phyloP scores from a whole-genome alignment of 352 stramenopile species.

The Globisporangium ultimum region DNA sequence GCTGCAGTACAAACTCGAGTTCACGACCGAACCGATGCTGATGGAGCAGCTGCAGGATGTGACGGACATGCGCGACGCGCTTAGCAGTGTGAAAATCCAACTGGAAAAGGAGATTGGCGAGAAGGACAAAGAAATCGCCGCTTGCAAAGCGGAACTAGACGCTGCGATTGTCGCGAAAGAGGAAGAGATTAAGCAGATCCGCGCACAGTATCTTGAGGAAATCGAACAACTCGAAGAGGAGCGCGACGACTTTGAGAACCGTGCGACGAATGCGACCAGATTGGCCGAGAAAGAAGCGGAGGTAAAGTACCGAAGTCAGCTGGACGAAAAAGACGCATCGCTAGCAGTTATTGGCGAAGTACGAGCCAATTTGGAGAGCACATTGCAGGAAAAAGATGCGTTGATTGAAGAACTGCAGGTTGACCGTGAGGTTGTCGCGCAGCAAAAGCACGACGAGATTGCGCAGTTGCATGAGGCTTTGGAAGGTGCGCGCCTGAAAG shows the following conservation, averaged over 20 bases:
- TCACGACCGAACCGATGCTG: slow-evolving; percentile 78
- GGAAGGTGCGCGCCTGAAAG: slow-evolving; percentile 4
- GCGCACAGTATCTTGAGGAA: slow-evolving; percentile 36
- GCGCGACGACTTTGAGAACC: slow-evolving; percentile 30
- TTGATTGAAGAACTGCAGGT: slow-evolving; percentile 31
- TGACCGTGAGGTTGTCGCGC: slow-evolving; percentile 19
- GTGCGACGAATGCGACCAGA: slow-evolving; percentile 25
- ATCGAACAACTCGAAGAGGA: slow-evolving; percentile 32
- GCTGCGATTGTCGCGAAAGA: slow-evolving; percentile 25
- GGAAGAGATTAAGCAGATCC: slow-evolving; percentile 28
- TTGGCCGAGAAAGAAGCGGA: slow-evolving; percentile 25
- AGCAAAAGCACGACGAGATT: slow-evolving; percentile 29
- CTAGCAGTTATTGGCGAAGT: slow-evolving; percentile 14
- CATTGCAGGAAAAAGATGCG: slow-evolving; percentile 30
- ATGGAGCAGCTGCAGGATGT: slow-evolving; percentile 75
- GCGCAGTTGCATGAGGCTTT: slow-evolving; percentile 16
- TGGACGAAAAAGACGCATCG: slow-evolving; percentile 31
- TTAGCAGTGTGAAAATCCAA: slow-evolving; percentile 67
- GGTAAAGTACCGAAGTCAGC: slow-evolving; percentile 25
- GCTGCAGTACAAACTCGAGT: slow-evolving; percentile 84
- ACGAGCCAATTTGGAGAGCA: slow-evolving; percentile 22
- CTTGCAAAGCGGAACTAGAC: slow-evolving; percentile 29
- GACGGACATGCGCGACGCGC: slow-evolving; percentile 76
- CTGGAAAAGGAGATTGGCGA: slow-evolving; percentile 62
- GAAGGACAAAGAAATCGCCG: slow-evolving; percentile 52